Conservation (phyloP, 2,329 filamentous ascomycete species). For the Cladorrhinum sp. region DNA sequence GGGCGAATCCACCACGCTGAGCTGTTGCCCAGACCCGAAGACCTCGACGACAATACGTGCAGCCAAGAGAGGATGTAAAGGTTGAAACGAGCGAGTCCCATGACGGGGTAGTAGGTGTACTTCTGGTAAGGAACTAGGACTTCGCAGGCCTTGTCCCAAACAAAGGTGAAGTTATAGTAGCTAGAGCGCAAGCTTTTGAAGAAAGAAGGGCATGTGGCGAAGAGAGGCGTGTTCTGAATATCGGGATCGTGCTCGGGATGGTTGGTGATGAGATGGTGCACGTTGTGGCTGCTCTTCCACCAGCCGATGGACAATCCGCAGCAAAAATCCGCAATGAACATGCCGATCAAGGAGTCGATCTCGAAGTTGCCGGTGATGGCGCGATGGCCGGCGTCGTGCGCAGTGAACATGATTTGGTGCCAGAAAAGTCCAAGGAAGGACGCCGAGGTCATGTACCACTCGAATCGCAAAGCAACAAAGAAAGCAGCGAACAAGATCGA, state of each 20-base stretch:
- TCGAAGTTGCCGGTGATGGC: conserved; percentile 61
- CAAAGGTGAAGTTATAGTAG: conserved; percentile 64
- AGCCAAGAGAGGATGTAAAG: conserved; percentile 66
- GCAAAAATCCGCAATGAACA: conserved; percentile 63
- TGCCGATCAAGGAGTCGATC: conserved; percentile 57
- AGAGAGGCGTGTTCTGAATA: conserved; percentile 66
- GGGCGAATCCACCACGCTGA: conserved; percentile 67
- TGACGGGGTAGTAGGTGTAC: conserved; percentile 67
- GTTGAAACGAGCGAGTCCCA: conserved; percentile 69
- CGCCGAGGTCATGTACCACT: conserved; percentile 58
- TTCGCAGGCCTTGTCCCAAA: conserved; percentile 60
- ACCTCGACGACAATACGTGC: conserved; percentile 57
- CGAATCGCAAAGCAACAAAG: conserved; percentile 41
- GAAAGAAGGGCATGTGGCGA: conserved; percentile 64
- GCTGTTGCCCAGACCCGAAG: conserved; percentile 52
- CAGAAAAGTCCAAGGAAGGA: conserved; percentile 61
- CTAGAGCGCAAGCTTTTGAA: conserved; percentile 61
- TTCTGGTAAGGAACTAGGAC: conserved; percentile 59
- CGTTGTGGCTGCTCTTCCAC: conserved; percentile 69
- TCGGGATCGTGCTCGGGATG: conserved; percentile 58
- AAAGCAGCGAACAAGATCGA: conserved; percentile 48
- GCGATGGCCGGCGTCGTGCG: conserved; percentile 62
- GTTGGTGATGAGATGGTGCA: conserved; percentile 66
- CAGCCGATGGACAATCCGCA: conserved; percentile 65
- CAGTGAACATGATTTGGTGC: conserved; percentile 68